Conservation (phyloP, 768 basidiomycete genomes). For the Lactifluus subvellereus region DNA sequence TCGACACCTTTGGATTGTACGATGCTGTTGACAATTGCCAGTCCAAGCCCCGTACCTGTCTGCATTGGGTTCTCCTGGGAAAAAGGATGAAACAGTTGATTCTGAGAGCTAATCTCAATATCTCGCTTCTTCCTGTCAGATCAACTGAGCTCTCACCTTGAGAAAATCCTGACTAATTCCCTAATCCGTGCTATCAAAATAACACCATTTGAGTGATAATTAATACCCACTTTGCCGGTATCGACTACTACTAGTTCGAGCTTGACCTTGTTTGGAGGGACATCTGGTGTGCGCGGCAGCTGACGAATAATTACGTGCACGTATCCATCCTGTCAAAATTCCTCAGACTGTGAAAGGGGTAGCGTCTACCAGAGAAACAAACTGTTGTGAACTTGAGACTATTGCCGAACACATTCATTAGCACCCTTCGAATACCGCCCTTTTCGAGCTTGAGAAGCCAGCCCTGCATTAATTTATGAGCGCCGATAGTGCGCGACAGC, state of each 20-base stretch:
- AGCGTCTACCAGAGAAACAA: slow-evolving; percentile 26
- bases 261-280: slow-evolving; percentile 54
- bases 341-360: neutral
- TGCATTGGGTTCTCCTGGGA: slow-evolving; percentile 95
- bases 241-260: slow-evolving; percentile 83
- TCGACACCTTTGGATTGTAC: slow-evolving; percentile 78
- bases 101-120: slow-evolving; percentile 39
- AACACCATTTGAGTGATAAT: neutral
- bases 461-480: slow-evolving; percentile 43
- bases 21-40: slow-evolving; percentile 94
- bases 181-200: slow-evolving; percentile 30
- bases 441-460: slow-evolving; percentile 88
- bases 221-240: slow-evolving; percentile 69
- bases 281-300: slow-evolving; percentile 49
- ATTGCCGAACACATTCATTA: slow-evolving; percentile 95
- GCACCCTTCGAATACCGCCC: slow-evolving; percentile 82
- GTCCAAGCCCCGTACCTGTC: slow-evolving; percentile 87
- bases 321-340: slow-evolving; percentile 59
- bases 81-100: slow-evolving; percentile 95
- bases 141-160: slow-evolving; percentile 46
- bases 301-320: slow-evolving; percentile 82
- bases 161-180: slow-evolving; percentile 92
- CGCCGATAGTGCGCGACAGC: neutral
- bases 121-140: neutral
- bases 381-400: slow-evolving; percentile 89